Evolutionary conservation across 345 rosid species (phyloP).

Genomic region (Aethionema arabicum): DNA sequence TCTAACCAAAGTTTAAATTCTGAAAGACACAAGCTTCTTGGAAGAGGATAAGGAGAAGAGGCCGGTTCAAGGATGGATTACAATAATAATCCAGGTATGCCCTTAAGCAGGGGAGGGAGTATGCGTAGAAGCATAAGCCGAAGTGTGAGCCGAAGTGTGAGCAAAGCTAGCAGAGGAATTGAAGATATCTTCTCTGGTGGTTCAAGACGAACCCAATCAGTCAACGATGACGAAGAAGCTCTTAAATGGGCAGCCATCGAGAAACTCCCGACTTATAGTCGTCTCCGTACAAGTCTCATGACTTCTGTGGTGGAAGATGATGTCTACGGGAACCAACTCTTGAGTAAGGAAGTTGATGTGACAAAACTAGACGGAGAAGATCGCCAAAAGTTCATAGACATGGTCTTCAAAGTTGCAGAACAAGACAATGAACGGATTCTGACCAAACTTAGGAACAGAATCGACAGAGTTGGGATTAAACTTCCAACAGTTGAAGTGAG

Average conservation of each 20-base stretch:
- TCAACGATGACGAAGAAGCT: constrained; percentile 83
- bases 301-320: constrained; percentile 46
- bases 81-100: constrained; percentile 18
- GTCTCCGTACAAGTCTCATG: constrained; percentile 75
- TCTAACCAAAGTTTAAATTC: too few species aligned
- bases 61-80: constrained; percentile 33
- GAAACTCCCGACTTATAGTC: constrained; percentile 76
- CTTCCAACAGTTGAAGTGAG: constrained; percentile 80
- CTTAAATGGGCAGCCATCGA: constrained; percentile 97
- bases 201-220: constrained; percentile 50
- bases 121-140: constrained; percentile 48
- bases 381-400: constrained; percentile 67
- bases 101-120: constrained; percentile 35
- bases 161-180: constrained; percentile 59
- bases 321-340: constrained; percentile 33
- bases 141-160: constrained; percentile 35
- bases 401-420: constrained; percentile 71
- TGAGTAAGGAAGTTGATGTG: constrained; percentile 64
- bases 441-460: constrained; percentile 66
- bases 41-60: too few species aligned
- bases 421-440: constrained; percentile 84
- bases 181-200: constrained; percentile 61
- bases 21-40: too few species aligned
- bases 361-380: constrained; percentile 66
- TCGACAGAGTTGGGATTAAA: constrained; percentile 70